Base-by-base conservation (phyloP, 1,284 basidiomycete genomes). In the Ustilago nuda region DNA sequence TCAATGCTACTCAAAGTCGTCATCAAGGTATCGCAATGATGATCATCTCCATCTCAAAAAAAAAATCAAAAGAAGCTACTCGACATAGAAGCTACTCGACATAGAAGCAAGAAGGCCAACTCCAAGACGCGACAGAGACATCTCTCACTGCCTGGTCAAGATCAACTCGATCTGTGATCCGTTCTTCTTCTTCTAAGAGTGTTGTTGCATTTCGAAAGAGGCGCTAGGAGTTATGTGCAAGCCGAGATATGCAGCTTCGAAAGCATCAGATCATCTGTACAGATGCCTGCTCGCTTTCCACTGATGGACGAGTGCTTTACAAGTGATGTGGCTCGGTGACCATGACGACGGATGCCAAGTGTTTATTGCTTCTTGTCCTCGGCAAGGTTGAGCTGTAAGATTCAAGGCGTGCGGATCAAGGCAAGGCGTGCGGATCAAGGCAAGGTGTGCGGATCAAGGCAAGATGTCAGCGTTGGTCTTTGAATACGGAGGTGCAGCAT, bases 351-450 rank as follows among this genome's bases (percentile, higher is more conserved):
- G 15, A 32, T 27, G 35, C 58, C 62, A 61, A 52, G 51, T 72
- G 60, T 36, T 69, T 68, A 69, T 72, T 81, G 66, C 78, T 81
- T 79, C 66, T 80, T 63, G 50, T 72, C 69, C 62, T 67, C 61
- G 27, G 76, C 72, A 53, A 81, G 67, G 72, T 79, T 78, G 15
- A 74, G 60, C 80, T 81, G 71, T 33, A 13, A 15, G 27, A 27
- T 23, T 11, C 12, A 11, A 64, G n/a, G 12, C 17, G 4, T 39
- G 17, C 8, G 19, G 19, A 19, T 11, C 12, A 11, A 64, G n/a
- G n/a, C n/a, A n/a, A n/a, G n/a, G 12, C 17, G 4, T 39, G 17
- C 8, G 39, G 8, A 6, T 33, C 33, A 63, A 12, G 8, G 27
- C 3, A n/a, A 7, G n/a, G 12, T 19, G 4, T 39, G 17, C 8